phyloP scores from a whole-genome alignment of 371 early-diverging fungal species.

The Syncephalastrum racemosum region DNA sequence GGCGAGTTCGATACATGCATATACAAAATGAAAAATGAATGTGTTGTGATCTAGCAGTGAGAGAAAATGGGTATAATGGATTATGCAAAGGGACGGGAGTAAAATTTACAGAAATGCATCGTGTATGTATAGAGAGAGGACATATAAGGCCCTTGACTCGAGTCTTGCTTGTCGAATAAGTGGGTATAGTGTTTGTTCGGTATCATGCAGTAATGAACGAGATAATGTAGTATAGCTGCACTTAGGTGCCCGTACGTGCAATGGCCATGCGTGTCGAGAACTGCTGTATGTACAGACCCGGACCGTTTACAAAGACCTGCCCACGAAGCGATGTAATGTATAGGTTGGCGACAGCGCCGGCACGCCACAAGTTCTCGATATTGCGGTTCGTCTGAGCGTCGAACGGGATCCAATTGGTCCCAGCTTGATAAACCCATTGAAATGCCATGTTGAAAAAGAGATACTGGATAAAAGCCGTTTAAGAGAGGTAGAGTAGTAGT shows the following conservation, averaged over 20 bases:
- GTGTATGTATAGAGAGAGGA: too few species aligned
- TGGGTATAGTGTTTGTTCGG: too few species aligned
- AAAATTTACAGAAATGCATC: too few species aligned
- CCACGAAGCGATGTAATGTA: slow-evolving; percentile 24
- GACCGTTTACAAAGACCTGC: slow-evolving; percentile 20
- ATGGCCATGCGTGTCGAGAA: slow-evolving; percentile 16
- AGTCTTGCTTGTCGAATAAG: too few species aligned
- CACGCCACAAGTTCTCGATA: slow-evolving; percentile 22
- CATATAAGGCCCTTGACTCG: too few species aligned
- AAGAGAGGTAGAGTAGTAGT: background rate
- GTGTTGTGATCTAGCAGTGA: too few species aligned
- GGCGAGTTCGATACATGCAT: too few species aligned
- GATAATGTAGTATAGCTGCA: background rate
- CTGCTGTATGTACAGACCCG: slow-evolving; percentile 19
- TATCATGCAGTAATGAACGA: background rate
- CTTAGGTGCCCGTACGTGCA: slow-evolving; percentile 15
- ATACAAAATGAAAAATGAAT: too few species aligned
- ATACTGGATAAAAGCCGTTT: background rate
- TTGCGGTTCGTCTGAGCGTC: slow-evolving; percentile 15
- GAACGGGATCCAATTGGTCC: slow-evolving; percentile 22
- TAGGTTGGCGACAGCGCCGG: slow-evolving; percentile 13
- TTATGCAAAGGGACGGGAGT: too few species aligned
- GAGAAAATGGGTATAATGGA: too few species aligned
- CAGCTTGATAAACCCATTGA: slow-evolving; percentile 22
- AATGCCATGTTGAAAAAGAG: slow-evolving; percentile 10